Conservation (phyloP, 106 monocot species). For the Dendrobium officinale region DNA sequence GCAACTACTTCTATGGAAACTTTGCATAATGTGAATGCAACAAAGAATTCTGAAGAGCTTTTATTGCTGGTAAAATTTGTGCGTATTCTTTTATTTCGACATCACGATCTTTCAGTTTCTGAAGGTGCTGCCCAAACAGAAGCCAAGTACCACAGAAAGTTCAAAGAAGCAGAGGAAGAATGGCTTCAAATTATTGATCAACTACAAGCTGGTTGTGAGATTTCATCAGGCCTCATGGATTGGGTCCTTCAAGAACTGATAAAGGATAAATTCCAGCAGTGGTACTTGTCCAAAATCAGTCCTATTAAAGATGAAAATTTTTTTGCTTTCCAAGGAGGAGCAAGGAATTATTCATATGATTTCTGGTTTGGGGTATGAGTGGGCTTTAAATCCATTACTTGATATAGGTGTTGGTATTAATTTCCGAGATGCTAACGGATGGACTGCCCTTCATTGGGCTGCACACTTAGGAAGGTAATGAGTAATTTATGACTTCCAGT, state of each 20-base stretch:
- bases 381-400: slow-evolving; percentile 75
- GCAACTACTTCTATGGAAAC: background rate
- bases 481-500: background rate
- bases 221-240: slow-evolving; percentile 18
- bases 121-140: background rate
- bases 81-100: slow-evolving; percentile 30
- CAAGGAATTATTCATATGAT: slow-evolving; percentile 75
- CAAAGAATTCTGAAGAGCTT: slow-evolving; percentile 31
- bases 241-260: slow-evolving; percentile 48
- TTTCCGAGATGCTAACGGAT: slow-evolving; percentile 83
- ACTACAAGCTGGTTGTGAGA: slow-evolving; percentile 13
- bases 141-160: background rate
- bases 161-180: slow-evolving; percentile 3
- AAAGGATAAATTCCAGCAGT: slow-evolving; percentile 49
- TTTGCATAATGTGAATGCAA: background rate
- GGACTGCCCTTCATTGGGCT: slow-evolving; percentile 99
- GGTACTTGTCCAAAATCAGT: slow-evolving; percentile 36
- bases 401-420: slow-evolving; percentile 68
- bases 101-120: slow-evolving; percentile 6
- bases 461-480: slow-evolving; percentile 86
- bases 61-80: slow-evolving; percentile 33
- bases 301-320: slow-evolving; percentile 13
- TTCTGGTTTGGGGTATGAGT: slow-evolving; percentile 81
- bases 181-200: slow-evolving; percentile 13
- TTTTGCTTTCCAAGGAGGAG: slow-evolving; percentile 57